Percentiles rank a stretch among this genome's conserved stretches.
Evolutionary conservation across 192 early-diverging fungal species (phyloP).

Genomic region (Funneliformis mosseae): DNA sequence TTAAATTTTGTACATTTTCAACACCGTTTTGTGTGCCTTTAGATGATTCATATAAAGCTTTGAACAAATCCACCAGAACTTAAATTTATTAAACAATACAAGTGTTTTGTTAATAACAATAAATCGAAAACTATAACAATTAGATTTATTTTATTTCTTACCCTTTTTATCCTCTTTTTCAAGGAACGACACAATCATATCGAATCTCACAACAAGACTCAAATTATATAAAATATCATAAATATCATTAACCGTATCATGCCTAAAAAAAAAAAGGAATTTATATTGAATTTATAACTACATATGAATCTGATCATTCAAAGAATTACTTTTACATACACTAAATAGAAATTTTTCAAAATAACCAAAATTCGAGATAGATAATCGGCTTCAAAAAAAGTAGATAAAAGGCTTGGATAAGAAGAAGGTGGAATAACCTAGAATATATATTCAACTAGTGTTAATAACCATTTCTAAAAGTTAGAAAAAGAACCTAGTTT

Average conservation of each 20-base stretch:
- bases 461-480: neutral
- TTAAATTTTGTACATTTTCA: neutral
- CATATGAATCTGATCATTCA: neutral
- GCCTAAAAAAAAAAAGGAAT: neutral
- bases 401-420: conserved; percentile 46
- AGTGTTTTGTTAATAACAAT: neutral
- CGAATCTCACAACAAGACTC: neutral
- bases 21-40: neutral
- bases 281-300: neutral
- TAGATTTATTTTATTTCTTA: neutral
- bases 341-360: conserved; percentile 40
- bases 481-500: too few relatives aligned
- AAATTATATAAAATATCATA: conserved; percentile 13
- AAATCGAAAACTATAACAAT: neutral
- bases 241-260: conserved; percentile 9
- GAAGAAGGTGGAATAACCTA: conserved; percentile 49
- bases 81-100: neutral
- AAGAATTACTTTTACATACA: conserved; percentile 29
- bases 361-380: conserved; percentile 50
- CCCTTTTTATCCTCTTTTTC: conserved; percentile 22
- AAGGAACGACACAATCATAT: neutral
- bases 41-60: neutral
- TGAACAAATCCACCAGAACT: neutral
- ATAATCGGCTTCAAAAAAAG: conserved; percentile 54
- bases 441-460: too few relatives aligned